Evolutionary conservation across 2,329 filamentous ascomycete genomes (phyloP), one percentile per base, ranked within the genome.

Genomic region (Zasmidium citrigriseum): DNA sequence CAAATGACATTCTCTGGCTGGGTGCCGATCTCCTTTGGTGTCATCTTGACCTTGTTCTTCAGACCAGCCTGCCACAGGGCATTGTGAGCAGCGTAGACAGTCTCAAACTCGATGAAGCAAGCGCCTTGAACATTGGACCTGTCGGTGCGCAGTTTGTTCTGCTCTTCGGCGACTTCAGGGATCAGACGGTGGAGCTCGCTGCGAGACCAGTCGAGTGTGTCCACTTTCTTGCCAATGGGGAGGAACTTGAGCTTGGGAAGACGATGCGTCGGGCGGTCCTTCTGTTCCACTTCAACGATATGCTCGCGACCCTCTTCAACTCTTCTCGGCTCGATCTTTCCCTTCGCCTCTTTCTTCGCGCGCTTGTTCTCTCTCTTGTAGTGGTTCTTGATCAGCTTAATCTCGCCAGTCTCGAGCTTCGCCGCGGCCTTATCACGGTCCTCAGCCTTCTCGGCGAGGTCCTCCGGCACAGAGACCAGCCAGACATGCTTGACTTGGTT

Each of bases 181-280:
- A 89, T 86, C 38, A 93, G 81, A 48, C 86, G 86, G 53, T 87
- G 84, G 52, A 96, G 83, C 71, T 93, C 88, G 1, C 81, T 81
- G 45, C 93, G 88, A 61, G 88, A 88, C 86, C 91, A 96, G 61
- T 93, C 86, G 72, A 98, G 96, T 0, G 91, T 93, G 75, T 98
- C 91, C 20, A 96, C 90, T 72, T 93, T 93, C 69, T 90, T 86
- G 64, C 90, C 88, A 64, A 92, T 81, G 34, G 96, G 76, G 11
- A 83, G 80, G 68, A 87, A 88, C 54, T 64, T 65, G 24, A 67
- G 56, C 49, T 65, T 65, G 20, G 59, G 62, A 20, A 87, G 78
- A 29, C 85, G 85, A 70, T 96, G 91, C 1, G 87, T 86, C 1
- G 91, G 91, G 34, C 91, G 83, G 66, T 90, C 74, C 72, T 76